Conservation (phyloP, 2,329 filamentous ascomycete genomes). For the Fusarium xylarioides region DNA sequence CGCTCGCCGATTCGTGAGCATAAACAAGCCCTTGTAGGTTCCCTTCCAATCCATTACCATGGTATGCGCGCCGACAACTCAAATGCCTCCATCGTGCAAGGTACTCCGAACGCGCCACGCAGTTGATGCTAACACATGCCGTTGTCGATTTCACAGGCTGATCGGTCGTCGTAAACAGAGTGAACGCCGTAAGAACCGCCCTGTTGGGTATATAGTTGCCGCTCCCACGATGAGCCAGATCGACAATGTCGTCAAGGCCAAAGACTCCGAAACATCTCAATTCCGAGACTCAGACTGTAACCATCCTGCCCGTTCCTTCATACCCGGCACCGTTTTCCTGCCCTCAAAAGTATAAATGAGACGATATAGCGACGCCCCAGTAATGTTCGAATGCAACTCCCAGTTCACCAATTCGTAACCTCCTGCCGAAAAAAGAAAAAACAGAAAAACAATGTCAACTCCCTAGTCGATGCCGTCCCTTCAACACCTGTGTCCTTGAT, state of each 20-base stretch:
- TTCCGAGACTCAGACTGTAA: slow-evolving; percentile 15
- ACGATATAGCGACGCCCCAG: slow-evolving; percentile 37
- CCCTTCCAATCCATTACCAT: slow-evolving; percentile 28
- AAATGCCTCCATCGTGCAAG: slow-evolving; percentile 34
- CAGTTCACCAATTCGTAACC: slow-evolving; percentile 34
- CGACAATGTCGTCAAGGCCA: slow-evolving; percentile 20
- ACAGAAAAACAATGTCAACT: slow-evolving; percentile 40
- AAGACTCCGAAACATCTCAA: slow-evolving; percentile 24
- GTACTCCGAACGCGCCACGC: slow-evolving; percentile 34
- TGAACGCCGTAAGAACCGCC: slow-evolving; percentile 39
- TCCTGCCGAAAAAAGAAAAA: slow-evolving; percentile 26
- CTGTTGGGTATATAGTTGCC: slow-evolving; percentile 40
- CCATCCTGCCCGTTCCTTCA: slow-evolving; percentile 28
- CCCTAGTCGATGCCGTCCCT: slow-evolving; percentile 40
- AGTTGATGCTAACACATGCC: slow-evolving; percentile 36
- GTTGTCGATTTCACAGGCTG: slow-evolving; percentile 33
- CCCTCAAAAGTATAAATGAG: slow-evolving; percentile 36
- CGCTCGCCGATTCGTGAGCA: slow-evolving; percentile 20
- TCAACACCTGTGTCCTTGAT: slow-evolving; percentile 34
- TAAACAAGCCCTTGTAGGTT: slow-evolving; percentile 17
- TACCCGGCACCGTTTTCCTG: slow-evolving; percentile 23
- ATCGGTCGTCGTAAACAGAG: slow-evolving; percentile 27
- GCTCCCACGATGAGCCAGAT: slow-evolving; percentile 13
- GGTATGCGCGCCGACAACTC: slow-evolving; percentile 32
- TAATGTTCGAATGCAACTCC: slow-evolving; percentile 43